A percentile compares a stretch with the other conserved stretches of the same genome.
Evolutionary conservation across 2,329 filamentous ascomycete genomes (phyloP).

Genomic region (Arthrobotrys sphaeroides): DNA sequence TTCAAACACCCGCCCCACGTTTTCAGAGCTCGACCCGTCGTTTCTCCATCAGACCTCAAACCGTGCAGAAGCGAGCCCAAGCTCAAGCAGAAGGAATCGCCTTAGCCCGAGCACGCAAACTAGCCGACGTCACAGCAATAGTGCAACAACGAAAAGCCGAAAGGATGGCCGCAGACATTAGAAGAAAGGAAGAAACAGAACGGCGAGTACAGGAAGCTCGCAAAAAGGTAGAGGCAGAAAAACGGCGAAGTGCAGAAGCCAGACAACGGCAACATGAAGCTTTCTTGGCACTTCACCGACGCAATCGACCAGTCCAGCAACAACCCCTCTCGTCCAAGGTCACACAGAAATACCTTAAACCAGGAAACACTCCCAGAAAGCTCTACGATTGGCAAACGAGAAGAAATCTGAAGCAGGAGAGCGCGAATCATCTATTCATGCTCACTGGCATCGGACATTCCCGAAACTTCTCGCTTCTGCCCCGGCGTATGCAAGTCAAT

Average conservation of each 20-base stretch:
- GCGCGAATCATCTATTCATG: slow-evolving; percentile 30
- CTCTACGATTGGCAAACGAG: slow-evolving; percentile 41
- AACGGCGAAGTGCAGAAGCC: slow-evolving; percentile 23
- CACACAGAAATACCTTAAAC: background rate
- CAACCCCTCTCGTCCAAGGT: background rate
- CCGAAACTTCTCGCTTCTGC: slow-evolving; percentile 32
- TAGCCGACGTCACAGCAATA: slow-evolving; percentile 15
- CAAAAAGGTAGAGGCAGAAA: slow-evolving; percentile 43
- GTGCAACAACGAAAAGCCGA: slow-evolving; percentile 35
- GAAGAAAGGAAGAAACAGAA: slow-evolving; percentile 27
- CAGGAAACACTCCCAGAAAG: slow-evolving; percentile 10
- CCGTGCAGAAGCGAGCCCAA: slow-evolving; percentile 1
- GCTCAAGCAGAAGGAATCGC: slow-evolving; percentile 23
- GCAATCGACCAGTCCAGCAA: background rate
- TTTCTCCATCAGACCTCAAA: background rate
- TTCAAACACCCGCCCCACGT: background rate
- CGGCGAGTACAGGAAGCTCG: slow-evolving; percentile 30
- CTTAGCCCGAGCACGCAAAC: slow-evolving; percentile 23
- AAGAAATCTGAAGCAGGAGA: slow-evolving; percentile 13
- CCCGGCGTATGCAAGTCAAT: slow-evolving; percentile 31
- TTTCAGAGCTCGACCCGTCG: background rate
- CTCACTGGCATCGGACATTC: slow-evolving; percentile 26
- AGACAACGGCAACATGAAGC: slow-evolving; percentile 32
- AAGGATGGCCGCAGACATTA: slow-evolving; percentile 8
- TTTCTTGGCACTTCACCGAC: slow-evolving; percentile 28